phyloP scores from a whole-genome alignment of 352 stramenopile genomes.

The Globisporangium spiculum region DNA sequence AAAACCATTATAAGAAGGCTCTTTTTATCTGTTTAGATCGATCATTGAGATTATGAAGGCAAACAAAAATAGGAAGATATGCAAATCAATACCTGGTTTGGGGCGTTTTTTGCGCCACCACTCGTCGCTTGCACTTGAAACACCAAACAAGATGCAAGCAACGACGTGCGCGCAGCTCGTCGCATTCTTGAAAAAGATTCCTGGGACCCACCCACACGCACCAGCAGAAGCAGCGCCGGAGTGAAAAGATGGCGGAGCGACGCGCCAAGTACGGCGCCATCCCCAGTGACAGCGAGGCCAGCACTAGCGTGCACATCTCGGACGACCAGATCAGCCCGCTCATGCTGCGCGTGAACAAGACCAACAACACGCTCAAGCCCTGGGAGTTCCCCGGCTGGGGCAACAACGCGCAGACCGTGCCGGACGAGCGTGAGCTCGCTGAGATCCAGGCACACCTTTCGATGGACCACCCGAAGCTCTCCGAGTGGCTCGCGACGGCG shows the following conservation, averaged over 20 bases:
- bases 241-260: conserved; percentile 34
- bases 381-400: conserved; percentile 89
- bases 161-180: not conserved
- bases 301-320: conserved; percentile 26
- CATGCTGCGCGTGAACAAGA: conserved; percentile 74
- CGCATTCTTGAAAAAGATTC: conserved; percentile 17
- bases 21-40: too few species aligned
- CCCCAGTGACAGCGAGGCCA: conserved; percentile 32
- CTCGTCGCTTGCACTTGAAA: conserved; percentile 11
- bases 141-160: not conserved
- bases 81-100: not conserved
- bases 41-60: too few species aligned
- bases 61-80: not conserved
- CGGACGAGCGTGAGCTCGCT: conserved; percentile 59
- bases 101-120: conserved; percentile 4
- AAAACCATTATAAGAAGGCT: too few species aligned
- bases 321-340: conserved; percentile 62
- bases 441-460: conserved; percentile 78
- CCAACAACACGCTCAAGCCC: conserved; percentile 61
- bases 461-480: conserved; percentile 81
- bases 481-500: conserved; percentile 91
- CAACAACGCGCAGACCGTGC: conserved; percentile 52
- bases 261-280: conserved; percentile 59
- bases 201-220: not conserved
- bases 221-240: conserved; percentile 15